Evolutionary conservation across 441 rosid species (phyloP).

Genomic region (Hypseocharis bilobata): DNA sequence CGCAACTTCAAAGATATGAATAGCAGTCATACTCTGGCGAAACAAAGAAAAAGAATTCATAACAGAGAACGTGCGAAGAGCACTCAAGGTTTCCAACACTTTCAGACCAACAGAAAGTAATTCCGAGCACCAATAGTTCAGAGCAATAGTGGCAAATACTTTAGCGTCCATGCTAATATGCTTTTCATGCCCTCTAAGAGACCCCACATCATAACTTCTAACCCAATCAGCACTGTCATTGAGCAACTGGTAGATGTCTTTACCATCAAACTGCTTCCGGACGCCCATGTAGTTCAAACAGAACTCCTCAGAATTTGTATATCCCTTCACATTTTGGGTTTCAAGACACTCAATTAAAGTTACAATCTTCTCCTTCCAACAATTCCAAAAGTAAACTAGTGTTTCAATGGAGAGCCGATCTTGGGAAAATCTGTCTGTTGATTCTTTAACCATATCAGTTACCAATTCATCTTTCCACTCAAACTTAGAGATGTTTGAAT

Average conservation of each 20-base stretch:
- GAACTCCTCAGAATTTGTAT: slow-evolving; percentile 27
- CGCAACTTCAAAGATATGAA: slow-evolving; percentile 25
- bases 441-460: slow-evolving; percentile 17
- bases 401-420: slow-evolving; percentile 26
- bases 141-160: slow-evolving; percentile 30
- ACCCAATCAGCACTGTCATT: slow-evolving; percentile 32
- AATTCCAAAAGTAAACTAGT: slow-evolving; percentile 32
- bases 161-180: slow-evolving; percentile 20
- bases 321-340: slow-evolving; percentile 14
- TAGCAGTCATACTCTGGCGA: slow-evolving; percentile 19
- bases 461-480: slow-evolving; percentile 30
- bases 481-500: slow-evolving; percentile 19
- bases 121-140: slow-evolving; percentile 32
- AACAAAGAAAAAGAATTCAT: slow-evolving; percentile 22
- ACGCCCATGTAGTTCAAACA: slow-evolving; percentile 44
- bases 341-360: slow-evolving; percentile 22
- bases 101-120: slow-evolving; percentile 35
- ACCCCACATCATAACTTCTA: slow-evolving; percentile 13
- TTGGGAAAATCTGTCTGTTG: slow-evolving; percentile 15
- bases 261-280: slow-evolving; percentile 22
- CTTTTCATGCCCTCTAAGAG: slow-evolving; percentile 8
- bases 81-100: slow-evolving; percentile 30
- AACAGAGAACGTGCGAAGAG: slow-evolving; percentile 9
- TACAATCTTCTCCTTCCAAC: slow-evolving; percentile 33
- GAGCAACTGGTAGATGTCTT: slow-evolving; percentile 22